phyloP scores from a whole-genome alignment of 208 protist genomes.

The Trypanosoma rangeli region DNA sequence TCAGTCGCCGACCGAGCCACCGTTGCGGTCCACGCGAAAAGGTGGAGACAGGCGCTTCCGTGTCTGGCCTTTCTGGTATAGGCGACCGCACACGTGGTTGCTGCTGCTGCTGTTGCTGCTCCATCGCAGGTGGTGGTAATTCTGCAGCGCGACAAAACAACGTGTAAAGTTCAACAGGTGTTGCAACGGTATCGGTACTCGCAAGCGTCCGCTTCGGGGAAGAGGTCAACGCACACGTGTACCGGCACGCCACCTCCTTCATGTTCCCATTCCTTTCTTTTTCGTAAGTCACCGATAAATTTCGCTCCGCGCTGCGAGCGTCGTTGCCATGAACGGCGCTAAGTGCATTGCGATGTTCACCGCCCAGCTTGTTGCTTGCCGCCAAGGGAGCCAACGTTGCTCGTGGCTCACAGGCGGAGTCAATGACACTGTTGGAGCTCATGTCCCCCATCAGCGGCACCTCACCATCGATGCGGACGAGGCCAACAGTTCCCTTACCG shows the following conservation, averaged over 20 bases:
- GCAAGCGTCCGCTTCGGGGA: neutral
- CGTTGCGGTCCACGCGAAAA: neutral
- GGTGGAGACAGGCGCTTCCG: neutral
- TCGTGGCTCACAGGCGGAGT: neutral
- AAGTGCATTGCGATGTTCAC: neutral
- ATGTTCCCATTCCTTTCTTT: neutral
- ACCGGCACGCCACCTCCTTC: neutral
- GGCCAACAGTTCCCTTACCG: neutral
- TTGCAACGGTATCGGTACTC: neutral
- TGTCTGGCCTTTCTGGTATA: neutral
- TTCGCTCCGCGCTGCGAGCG: neutral
- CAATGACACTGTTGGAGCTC: neutral
- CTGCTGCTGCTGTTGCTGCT: neutral
- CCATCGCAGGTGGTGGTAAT: neutral
- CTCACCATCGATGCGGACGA: neutral
- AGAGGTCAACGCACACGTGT: neutral
- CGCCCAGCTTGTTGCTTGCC: neutral
- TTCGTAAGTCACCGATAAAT: neutral
- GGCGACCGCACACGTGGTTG: slow-evolving; percentile 7
- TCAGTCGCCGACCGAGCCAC: neutral
- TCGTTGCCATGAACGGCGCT: neutral
- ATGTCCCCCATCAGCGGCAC: neutral
- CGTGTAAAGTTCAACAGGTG: neutral
- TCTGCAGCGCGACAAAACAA: neutral
- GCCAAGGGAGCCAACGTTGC: neutral